Evolutionary conservation across 2,329 filamentous ascomycete genomes (phyloP).

Genomic region (Coniochaeta sp.): DNA sequence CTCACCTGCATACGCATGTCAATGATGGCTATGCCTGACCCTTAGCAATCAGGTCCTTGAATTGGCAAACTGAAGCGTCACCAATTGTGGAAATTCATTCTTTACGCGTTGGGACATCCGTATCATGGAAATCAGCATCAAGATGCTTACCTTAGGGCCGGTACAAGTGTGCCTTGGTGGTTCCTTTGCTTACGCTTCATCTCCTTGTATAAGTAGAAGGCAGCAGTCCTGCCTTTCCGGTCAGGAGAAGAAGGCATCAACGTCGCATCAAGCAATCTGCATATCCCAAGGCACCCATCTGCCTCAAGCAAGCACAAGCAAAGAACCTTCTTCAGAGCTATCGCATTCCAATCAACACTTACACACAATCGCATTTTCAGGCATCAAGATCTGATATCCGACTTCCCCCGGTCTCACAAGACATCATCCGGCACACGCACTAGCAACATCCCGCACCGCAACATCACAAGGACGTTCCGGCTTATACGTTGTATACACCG

Average conservation of each 20-base stretch:
- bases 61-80: not conserved
- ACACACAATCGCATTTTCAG: not conserved
- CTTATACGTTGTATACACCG: not conserved
- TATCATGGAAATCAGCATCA: not conserved
- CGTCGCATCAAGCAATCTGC: not conserved
- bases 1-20: not conserved
- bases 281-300: not conserved
- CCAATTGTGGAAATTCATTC: not conserved
- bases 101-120: not conserved
- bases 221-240: not conserved
- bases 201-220: not conserved
- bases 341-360: not conserved
- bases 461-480: too few relatives aligned
- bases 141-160: not conserved
- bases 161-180: not conserved
- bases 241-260: not conserved
- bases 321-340: not conserved
- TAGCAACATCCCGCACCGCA: not conserved
- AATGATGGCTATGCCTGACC: not conserved
- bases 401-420: not conserved
- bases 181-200: not conserved
- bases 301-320: not conserved
- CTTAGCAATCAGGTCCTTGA: not conserved
- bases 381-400: not conserved
- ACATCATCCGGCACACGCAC: not conserved